These are phyloP conservation scores for Xylaria sp. DNA, from an alignment of 2,329 filamentous ascomycete genomes.

Conservation along the genomic window DNA sequence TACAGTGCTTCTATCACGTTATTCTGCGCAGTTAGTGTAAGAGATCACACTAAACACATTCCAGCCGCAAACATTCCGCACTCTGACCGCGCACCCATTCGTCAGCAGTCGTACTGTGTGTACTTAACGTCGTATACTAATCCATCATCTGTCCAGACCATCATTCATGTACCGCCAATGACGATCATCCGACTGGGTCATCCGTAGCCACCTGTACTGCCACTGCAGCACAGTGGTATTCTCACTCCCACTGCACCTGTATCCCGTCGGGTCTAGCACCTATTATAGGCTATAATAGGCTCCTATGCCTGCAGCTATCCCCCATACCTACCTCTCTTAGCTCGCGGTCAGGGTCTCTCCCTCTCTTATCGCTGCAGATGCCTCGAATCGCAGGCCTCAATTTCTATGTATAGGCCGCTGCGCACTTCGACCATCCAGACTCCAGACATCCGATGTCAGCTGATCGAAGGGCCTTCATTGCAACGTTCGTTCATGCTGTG, in stretches of 20 bases:
- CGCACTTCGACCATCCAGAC: neutral
- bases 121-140: too few relatives aligned
- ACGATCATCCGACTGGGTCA: neutral
- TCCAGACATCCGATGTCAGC: neutral
- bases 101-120: neutral
- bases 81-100: neutral
- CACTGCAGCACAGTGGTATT: neutral
- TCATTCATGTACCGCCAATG: conserved; percentile 4
- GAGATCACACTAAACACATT: neutral
- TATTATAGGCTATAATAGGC: neutral
- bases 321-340: too few relatives aligned
- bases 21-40: too few relatives aligned
- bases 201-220: neutral
- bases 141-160: neutral
- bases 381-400: too few relatives aligned
- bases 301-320: neutral
- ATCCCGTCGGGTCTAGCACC: neutral
- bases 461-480: neutral
- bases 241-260: too few relatives aligned
- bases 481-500: neutral
- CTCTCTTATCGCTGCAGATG: neutral
- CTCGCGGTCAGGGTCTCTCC: neutral
- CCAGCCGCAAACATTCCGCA: neutral
- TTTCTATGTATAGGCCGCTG: too few relatives aligned
- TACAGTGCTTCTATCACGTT: too few relatives aligned